phyloP scores from a whole-genome alignment of 2,329 filamentous ascomycete genomes.

The Hymenoscyphus fraxineus region DNA sequence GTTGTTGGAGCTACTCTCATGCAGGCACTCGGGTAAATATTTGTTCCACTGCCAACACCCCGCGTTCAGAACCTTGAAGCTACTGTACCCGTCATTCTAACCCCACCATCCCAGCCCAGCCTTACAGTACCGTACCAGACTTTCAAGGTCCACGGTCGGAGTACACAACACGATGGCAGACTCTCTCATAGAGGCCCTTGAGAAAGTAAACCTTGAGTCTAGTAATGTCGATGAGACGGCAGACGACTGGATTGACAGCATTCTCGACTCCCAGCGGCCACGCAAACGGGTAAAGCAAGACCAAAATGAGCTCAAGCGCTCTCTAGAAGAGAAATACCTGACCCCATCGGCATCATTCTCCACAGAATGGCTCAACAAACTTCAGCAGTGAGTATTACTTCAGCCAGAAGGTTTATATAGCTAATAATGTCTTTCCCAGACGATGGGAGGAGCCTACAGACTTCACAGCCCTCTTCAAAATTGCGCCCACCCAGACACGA shows the following conservation, averaged over 20 bases:
- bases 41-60: conserved; percentile 1
- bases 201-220: conserved; percentile 44
- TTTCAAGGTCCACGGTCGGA: background rate
- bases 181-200: conserved; percentile 46
- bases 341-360: conserved; percentile 77
- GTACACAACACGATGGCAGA: conserved; percentile 26
- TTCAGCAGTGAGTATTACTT: conserved; percentile 63
- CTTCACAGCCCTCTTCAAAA: conserved; percentile 77
- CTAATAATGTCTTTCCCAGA: conserved; percentile 33
- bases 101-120: background rate
- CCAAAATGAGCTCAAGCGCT: conserved; percentile 61
- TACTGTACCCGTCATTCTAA: background rate
- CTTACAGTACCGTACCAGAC: background rate
- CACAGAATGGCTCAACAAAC: conserved; percentile 76
- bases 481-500: conserved; percentile 86
- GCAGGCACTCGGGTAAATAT: background rate
- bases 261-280: conserved; percentile 52
- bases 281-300: conserved; percentile 49
- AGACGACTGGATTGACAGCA: conserved; percentile 51
- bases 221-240: conserved; percentile 30
- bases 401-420: conserved; percentile 16
- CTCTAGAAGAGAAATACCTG: conserved; percentile 74
- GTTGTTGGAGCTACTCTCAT: background rate
- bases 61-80: background rate
- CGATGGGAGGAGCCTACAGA: conserved; percentile 80